phyloP scores from a whole-genome alignment of 2,329 filamentous ascomycete species.

The Cladosporium sp. region DNA sequence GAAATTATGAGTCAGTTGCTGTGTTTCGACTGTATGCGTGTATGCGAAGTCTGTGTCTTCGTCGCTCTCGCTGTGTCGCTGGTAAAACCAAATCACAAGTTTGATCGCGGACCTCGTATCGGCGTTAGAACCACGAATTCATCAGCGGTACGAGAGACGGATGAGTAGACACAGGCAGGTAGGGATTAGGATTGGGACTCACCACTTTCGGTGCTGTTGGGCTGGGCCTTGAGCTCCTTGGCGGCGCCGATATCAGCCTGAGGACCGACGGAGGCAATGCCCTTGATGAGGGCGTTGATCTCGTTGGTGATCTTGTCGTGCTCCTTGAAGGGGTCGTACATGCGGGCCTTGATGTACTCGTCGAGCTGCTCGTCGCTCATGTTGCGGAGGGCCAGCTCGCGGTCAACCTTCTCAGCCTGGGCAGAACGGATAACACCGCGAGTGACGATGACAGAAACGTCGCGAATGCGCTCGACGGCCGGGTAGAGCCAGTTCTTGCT shows the following conservation, averaged over 20 bases:
- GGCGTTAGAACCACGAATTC: conserved; percentile 1
- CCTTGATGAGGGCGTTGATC: conserved; percentile 22
- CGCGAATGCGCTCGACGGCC: conserved; percentile 86
- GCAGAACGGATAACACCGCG: conserved; percentile 91
- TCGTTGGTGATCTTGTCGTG: conserved; percentile 37
- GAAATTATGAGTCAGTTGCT: not conserved
- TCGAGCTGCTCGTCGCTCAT: conserved; percentile 66
- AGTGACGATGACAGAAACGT: conserved; percentile 81
- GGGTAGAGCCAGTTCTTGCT: conserved; percentile 82
- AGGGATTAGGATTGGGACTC: not conserved
- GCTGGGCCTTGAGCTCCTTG: conserved; percentile 9
- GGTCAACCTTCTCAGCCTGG: conserved; percentile 65
- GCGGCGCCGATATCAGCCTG: not conserved
- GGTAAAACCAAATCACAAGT: not conserved
- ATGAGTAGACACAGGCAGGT: not conserved
- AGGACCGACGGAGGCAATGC: not conserved
- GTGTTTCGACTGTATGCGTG: not conserved
- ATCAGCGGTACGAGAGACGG: not conserved
- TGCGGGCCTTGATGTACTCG: conserved; percentile 55
- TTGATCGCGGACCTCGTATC: conserved; percentile 6
- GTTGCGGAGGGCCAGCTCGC: conserved; percentile 56
- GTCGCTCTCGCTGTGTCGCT: not conserved
- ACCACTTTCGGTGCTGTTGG: conserved; percentile 2
- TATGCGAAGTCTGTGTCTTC: conserved; percentile 8
- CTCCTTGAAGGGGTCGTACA: conserved; percentile 51